Percentiles rank a stretch among this genome's conserved stretches.
phyloP scores from a whole-genome alignment of 345 rosid species.

The Aethionema arabicum region DNA sequence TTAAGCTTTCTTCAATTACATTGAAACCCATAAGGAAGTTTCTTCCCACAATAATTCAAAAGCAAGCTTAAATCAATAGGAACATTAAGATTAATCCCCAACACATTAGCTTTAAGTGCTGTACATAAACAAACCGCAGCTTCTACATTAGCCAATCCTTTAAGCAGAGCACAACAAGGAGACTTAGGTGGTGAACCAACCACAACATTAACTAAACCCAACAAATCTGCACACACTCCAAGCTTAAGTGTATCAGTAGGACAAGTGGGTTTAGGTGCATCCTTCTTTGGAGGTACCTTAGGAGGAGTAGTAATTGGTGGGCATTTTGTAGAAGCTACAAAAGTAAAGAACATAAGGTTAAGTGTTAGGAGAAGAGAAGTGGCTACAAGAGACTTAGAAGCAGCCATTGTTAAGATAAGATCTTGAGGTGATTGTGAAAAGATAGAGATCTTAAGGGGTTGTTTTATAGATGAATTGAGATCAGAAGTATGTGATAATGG shows the following conservation, averaged over 20 bases:
- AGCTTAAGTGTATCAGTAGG: slow-evolving; percentile 72
- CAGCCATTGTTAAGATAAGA: slow-evolving; percentile 17
- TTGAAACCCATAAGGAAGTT: slow-evolving; percentile 60
- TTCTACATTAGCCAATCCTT: slow-evolving; percentile 58
- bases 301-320: slow-evolving; percentile 45
- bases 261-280: slow-evolving; percentile 42
- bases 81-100: slow-evolving; percentile 57
- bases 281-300: slow-evolving; percentile 31
- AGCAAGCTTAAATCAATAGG: slow-evolving; percentile 61
- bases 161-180: slow-evolving; percentile 60
- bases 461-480: slow-evolving; percentile 22
- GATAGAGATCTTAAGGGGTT: not conserved
- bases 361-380: slow-evolving; percentile 51
- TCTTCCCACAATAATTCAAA: slow-evolving; percentile 66
- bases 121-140: slow-evolving; percentile 89
- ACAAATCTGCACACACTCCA: slow-evolving; percentile 55
- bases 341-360: slow-evolving; percentile 60
- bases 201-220: slow-evolving; percentile 46
- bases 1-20: slow-evolving; percentile 38
- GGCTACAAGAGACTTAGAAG: slow-evolving; percentile 43
- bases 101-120: slow-evolving; percentile 58
- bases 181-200: slow-evolving; percentile 55
- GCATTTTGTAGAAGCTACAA: slow-evolving; percentile 51
- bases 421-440: slow-evolving; percentile 23
- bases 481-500: not conserved